phyloP scores from a whole-genome alignment of 2,329 filamentous ascomycete genomes.

The Colletotrichum higginsianum region DNA sequence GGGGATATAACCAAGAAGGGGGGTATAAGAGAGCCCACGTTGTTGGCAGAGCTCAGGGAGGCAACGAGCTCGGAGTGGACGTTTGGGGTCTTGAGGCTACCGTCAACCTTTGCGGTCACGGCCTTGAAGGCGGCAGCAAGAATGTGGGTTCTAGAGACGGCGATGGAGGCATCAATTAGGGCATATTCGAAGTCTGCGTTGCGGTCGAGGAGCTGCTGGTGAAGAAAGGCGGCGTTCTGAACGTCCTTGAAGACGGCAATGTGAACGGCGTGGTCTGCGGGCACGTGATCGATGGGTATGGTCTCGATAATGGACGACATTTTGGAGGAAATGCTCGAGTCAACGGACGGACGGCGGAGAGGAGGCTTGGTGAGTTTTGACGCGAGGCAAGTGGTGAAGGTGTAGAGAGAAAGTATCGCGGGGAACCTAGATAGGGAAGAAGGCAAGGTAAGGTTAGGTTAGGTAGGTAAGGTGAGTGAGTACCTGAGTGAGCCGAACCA shows the following conservation, averaged over 20 bases:
- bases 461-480: not conserved
- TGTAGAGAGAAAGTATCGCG: not conserved
- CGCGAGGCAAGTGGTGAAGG: not conserved
- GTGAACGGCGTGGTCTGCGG: slow-evolving; percentile 76
- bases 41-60: slow-evolving; percentile 84
- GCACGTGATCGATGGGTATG: slow-evolving; percentile 82
- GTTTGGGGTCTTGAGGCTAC: slow-evolving; percentile 82
- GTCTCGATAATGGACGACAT: slow-evolving; percentile 67
- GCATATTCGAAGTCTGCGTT: slow-evolving; percentile 94
- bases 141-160: slow-evolving; percentile 80
- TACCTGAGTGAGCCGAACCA: not conserved
- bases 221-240: slow-evolving; percentile 82
- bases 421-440: not conserved
- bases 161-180: slow-evolving; percentile 86
- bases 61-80: slow-evolving; percentile 92
- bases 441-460: too few relatives aligned
- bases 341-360: not conserved
- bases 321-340: not conserved
- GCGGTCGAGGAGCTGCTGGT: slow-evolving; percentile 86
- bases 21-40: slow-evolving; percentile 64
- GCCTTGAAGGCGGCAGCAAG: slow-evolving; percentile 84
- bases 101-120: slow-evolving; percentile 74
- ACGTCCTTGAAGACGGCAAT: slow-evolving; percentile 83
- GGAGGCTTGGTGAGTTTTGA: not conserved
- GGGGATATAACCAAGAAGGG: not conserved